phyloP scores from a whole-genome alignment of 257 asterid species.

The Henckelia pumila region DNA sequence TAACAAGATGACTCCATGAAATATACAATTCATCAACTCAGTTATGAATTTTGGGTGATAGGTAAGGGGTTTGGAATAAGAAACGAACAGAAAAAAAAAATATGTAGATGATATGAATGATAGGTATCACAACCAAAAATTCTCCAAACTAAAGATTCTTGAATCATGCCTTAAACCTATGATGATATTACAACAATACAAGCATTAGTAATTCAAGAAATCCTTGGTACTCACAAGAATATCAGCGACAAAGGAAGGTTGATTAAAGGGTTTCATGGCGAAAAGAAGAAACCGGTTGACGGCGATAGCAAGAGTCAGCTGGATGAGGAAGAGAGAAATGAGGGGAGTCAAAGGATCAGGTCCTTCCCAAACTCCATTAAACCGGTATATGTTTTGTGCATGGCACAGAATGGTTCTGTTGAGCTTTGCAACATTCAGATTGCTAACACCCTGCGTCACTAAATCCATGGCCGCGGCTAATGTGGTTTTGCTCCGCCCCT shows the following conservation, averaged over 20 bases:
- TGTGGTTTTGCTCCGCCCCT: slow-evolving; percentile 13
- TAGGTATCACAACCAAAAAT: too few species aligned
- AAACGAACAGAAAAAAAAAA: too few species aligned
- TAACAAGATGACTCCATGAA: too few species aligned
- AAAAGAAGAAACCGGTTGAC: slow-evolving; percentile 47
- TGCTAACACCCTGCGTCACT: not conserved
- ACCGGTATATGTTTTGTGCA: slow-evolving; percentile 69
- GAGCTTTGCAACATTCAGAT: slow-evolving; percentile 29
- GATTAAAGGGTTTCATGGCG: slow-evolving; percentile 58
- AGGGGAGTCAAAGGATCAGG: slow-evolving; percentile 85
- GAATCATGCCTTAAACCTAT: not conserved
- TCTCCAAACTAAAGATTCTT: too few species aligned
- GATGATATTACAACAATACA: not conserved
- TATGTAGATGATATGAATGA: too few species aligned
- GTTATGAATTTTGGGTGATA: too few species aligned
- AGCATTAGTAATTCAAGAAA: not conserved
- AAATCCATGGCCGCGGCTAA: not conserved
- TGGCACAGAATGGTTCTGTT: slow-evolving; percentile 52
- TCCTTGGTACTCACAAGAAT: slow-evolving; percentile 51
- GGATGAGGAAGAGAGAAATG: slow-evolving; percentile 81
- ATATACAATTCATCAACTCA: too few species aligned
- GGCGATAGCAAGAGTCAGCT: slow-evolving; percentile 57
- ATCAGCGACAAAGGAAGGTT: slow-evolving; percentile 73
- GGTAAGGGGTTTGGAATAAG: too few species aligned
- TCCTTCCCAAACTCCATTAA: slow-evolving; percentile 95